Evolutionary conservation across 1,284 basidiomycete species (phyloP), one percentile per base, ranked within the genome.

Genomic region (Termitomyces sp.): DNA sequence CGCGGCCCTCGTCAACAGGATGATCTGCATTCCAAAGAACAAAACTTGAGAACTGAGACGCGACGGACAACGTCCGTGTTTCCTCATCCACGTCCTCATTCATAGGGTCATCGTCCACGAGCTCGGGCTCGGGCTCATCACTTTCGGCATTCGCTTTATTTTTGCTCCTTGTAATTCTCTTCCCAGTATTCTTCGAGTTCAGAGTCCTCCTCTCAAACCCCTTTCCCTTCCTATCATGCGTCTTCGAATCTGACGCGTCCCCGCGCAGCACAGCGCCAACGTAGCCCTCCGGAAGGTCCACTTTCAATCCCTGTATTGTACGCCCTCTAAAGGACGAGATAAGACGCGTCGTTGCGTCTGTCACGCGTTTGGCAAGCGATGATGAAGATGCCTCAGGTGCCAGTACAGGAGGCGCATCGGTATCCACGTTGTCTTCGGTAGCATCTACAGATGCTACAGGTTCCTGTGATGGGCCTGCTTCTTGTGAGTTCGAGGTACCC

Each of bases 11-110:
- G 58, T 90, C 84, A 0, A 85, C 78, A 0, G 83, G 80, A 24
- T 80, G 78, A 65, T 92, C 90, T 2, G 86, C 78, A 59, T 83
- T 77, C 89, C 89, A 92, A 12, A 92, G 64, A 21, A 79, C 75
- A 61, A 91, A 81, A 1, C 78, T 79, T 3, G 74, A 70, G 64
- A 92, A 92, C 33, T 71, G 75, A 0, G 77, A 76, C 1, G 68
- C 68, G 1, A 84, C 78, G 19, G 68, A 61, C 51, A 88, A 69
- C 15, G 62, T 69, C 49, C 72, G 74, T 19, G 65, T 64, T 5
- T 66, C 61, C 17, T 57, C 61, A 1, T 60, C 54, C 40, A 65
- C 65, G 13, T 65, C 58, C 39, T 62, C 56, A 21, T 70, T 69
- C 28, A 59, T 53, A n/a, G 45, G 36, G 34, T 45, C 53, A 42